Evolutionary conservation across 768 basidiomycete genomes (phyloP), one percentile per base, ranked within the genome.

Genomic region (Agrocybe chaxingu): DNA sequence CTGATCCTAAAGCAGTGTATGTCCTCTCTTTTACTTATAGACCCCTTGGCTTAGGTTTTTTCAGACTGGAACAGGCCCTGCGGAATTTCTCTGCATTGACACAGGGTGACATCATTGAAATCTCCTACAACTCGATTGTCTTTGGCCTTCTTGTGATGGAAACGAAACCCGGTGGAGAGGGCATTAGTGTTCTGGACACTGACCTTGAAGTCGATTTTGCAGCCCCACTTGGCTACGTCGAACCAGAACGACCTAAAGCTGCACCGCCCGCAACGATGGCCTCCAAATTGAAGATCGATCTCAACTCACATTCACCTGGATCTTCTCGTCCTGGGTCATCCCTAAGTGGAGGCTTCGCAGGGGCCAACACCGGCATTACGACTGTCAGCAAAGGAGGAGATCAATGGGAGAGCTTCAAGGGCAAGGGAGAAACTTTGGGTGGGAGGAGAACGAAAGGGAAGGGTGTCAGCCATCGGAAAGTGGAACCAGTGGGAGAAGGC

Each of bases 131-230:
- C 66, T 85, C 85, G 0, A 92, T 99, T 61, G 80, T 92, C 16
- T 98, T 99, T 65, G 92, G 94, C 45, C 79, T 99, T 41, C 82
- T 98, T 38, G 86, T 99, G 34, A 97, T 98, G 92, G 96, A 98
- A 69, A 82, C 87, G 8, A 79, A 76, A 40, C 93, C 94, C 1
- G 89, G 88, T 7, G 91, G 87, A 13, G 82, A 82, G 50, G 96
- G 94, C 7, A 98, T 99, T 60, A 84, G 75, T 42, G 81, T 98
- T 45, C 70, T 97, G 45, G 94, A 99, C 63, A 98, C 94, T 0
- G 97, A 99, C 77, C 82, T 99, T 1, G 95, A 98, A 69, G 97
- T 98, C 48, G 97, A 99, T 66, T 98, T 98, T 63, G 97, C 90
- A 0, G 71, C 94, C 1, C 96, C 96, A 0, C 81, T 91, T 16